Evolutionary conservation across 1,139 yeast species (phyloP).

Genomic region (Debaryomyces sp.): DNA sequence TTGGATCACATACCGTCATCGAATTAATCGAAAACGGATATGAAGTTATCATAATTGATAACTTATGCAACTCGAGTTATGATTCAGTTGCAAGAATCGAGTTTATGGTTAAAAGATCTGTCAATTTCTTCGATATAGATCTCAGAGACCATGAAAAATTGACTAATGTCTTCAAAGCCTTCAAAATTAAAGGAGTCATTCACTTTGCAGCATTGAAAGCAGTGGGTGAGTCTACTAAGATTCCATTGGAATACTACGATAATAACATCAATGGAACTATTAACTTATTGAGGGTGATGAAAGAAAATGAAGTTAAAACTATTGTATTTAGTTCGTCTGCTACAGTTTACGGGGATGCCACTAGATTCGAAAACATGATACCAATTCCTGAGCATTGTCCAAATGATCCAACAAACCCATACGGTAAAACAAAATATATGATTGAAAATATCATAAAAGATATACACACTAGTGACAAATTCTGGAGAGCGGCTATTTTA

Average conservation of each 20-base stretch:
- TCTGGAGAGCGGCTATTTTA: conserved; percentile 66
- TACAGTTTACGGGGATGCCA: conserved; percentile 84
- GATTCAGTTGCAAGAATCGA: conserved; percentile 73
- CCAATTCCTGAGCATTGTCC: conserved; percentile 85
- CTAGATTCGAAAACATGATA: conserved; percentile 70
- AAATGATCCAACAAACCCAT: conserved; percentile 74
- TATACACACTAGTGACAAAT: conserved; percentile 47
- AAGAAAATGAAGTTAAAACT: conserved; percentile 47
- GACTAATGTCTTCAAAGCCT: conserved; percentile 49
- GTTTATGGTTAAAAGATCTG: conserved; percentile 46
- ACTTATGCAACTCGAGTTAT: conserved; percentile 65
- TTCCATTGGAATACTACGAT: conserved; percentile 72
- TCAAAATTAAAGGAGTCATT: conserved; percentile 61
- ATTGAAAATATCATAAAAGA: conserved; percentile 68
- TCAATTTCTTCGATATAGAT: conserved; percentile 66
- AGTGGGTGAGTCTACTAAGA: conserved; percentile 76
- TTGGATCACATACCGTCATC: conserved; percentile 80
- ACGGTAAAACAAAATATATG: conserved; percentile 70
- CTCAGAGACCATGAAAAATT: conserved; percentile 54
- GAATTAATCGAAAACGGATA: conserved; percentile 67
- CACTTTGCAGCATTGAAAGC: conserved; percentile 91
- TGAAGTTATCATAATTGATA: conserved; percentile 73
- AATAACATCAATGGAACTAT: conserved; percentile 72
- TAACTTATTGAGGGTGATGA: conserved; percentile 58
- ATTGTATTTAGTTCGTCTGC: conserved; percentile 81